Evolutionary conservation across 169 alveolate species (phyloP).

Genomic region (Eimeria necatrix): DNA sequence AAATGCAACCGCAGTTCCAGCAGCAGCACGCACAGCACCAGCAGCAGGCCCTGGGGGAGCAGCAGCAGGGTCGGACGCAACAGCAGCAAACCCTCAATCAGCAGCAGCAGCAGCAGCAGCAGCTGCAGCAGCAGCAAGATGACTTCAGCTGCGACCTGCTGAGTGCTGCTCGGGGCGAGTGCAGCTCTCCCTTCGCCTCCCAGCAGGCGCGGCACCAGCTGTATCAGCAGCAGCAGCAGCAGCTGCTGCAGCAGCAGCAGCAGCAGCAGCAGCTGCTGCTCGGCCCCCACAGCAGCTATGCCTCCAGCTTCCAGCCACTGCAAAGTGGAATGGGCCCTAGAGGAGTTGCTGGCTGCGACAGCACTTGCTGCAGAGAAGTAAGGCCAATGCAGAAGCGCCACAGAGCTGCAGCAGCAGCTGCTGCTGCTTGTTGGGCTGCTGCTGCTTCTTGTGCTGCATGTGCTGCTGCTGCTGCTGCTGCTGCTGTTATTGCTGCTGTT

Average conservation of each 20-base stretch:
- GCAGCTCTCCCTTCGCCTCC: constrained; percentile 34
- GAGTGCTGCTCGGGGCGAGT: constrained; percentile 53
- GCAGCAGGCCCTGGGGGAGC: too few species aligned
- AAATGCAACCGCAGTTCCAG: not conserved
- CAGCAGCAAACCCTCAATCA: too few species aligned
- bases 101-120: constrained; percentile 56
- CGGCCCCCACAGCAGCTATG: not conserved
- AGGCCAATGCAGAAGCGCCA: not conserved
- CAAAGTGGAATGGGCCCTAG: not conserved
- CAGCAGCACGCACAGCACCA: not conserved
- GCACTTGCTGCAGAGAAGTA: constrained; percentile 65
- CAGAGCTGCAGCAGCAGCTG: not conserved
- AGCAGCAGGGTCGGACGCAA: too few species aligned
- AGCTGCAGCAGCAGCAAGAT: not conserved
- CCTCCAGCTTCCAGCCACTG: not conserved
- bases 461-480: not conserved
- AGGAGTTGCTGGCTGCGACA: constrained; percentile 23
- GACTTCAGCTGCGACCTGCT: constrained; percentile 27
- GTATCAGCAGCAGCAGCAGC: constrained; percentile 12
- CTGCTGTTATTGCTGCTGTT: not conserved
- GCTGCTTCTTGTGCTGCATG: constrained; percentile 9
- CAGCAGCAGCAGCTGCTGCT: constrained; percentile 47
- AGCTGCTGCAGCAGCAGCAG: constrained; percentile 30
- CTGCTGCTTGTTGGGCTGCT: not conserved
- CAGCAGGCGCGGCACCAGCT: constrained; percentile 21